These are phyloP conservation scores for Collybiopsis luxurians DNA, from an alignment of 768 basidiomycete species.

Conservation along the genomic window DNA sequence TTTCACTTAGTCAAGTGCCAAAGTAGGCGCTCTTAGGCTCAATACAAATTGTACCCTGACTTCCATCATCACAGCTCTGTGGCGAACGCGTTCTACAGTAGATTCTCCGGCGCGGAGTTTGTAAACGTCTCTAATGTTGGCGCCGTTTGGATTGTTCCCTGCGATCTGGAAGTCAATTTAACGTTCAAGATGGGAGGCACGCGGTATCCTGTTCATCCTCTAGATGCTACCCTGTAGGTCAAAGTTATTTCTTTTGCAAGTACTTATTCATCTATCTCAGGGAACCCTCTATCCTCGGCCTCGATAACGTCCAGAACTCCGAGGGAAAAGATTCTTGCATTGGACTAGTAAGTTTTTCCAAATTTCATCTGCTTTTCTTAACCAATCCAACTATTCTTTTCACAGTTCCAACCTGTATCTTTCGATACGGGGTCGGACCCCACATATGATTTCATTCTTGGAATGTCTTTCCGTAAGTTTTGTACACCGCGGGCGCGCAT, in stretches of 20 bases:
- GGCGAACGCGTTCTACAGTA: constrained; percentile 59
- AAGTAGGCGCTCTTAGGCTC: constrained; percentile 27
- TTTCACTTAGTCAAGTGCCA: constrained; percentile 62
- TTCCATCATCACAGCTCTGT: constrained; percentile 33
- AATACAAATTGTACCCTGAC: constrained; percentile 12
- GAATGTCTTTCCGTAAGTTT: constrained; percentile 67
- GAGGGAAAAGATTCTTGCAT: constrained; percentile 33
- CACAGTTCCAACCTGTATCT: constrained; percentile 68
- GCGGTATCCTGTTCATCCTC: constrained; percentile 59
- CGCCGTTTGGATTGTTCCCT: constrained; percentile 60
- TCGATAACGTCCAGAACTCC: constrained; percentile 27
- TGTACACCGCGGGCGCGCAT: constrained; percentile 2
- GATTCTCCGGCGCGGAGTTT: constrained; percentile 51
- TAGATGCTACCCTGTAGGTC: constrained; percentile 57
- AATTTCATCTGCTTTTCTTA: background rate
- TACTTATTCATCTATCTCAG: constrained; percentile 13
- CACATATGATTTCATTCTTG: constrained; percentile 63
- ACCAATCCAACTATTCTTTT: background rate
- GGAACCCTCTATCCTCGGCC: constrained; percentile 29
- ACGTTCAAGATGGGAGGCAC: constrained; percentile 62
- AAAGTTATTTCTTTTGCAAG: background rate
- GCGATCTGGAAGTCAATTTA: constrained; percentile 58
- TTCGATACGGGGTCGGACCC: constrained; percentile 38
- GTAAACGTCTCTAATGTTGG: constrained; percentile 37
- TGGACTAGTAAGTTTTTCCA: constrained; percentile 31